phyloP scores from a whole-genome alignment of 306 rosid species.

The Lupinus albus region DNA sequence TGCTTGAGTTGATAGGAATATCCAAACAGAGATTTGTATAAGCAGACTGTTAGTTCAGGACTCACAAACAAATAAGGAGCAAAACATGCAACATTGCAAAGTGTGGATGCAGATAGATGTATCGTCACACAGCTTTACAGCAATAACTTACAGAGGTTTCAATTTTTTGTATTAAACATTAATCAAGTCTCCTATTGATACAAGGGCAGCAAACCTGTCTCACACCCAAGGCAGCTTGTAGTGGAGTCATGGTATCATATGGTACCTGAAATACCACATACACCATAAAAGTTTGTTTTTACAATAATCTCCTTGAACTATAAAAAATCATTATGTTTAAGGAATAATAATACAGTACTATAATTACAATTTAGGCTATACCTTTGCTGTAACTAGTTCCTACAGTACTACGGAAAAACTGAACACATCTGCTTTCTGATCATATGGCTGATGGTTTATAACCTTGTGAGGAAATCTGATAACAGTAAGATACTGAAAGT shows the following conservation, averaged over 20 bases:
- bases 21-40: neutral
- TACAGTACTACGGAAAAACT: slow-evolving; percentile 95
- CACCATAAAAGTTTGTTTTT: slow-evolving; percentile 11
- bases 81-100: neutral
- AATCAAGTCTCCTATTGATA: slow-evolving; percentile 23
- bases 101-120: neutral
- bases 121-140: slow-evolving; percentile 24
- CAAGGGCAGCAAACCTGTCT: slow-evolving; percentile 79
- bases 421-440: slow-evolving; percentile 97
- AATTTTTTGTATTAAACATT: slow-evolving; percentile 11
- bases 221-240: slow-evolving; percentile 99
- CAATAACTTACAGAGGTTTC: slow-evolving; percentile 11
- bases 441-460: slow-evolving; percentile 95
- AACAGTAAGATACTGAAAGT: slow-evolving; percentile 41
- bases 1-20: slow-evolving; percentile 16
- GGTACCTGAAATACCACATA: slow-evolving; percentile 70
- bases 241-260: slow-evolving; percentile 96
- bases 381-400: slow-evolving; percentile 99
- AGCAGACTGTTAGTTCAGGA: slow-evolving; percentile 4
- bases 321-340: slow-evolving; percentile 9
- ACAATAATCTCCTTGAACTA: slow-evolving; percentile 11
- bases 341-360: slow-evolving; percentile 27
- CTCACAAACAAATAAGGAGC: slow-evolving; percentile 23
- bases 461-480: slow-evolving; percentile 62
- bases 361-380: slow-evolving; percentile 38